Base-by-base conservation (phyloP, 1,139 yeast species). In the Hansenula anomala region DNA sequence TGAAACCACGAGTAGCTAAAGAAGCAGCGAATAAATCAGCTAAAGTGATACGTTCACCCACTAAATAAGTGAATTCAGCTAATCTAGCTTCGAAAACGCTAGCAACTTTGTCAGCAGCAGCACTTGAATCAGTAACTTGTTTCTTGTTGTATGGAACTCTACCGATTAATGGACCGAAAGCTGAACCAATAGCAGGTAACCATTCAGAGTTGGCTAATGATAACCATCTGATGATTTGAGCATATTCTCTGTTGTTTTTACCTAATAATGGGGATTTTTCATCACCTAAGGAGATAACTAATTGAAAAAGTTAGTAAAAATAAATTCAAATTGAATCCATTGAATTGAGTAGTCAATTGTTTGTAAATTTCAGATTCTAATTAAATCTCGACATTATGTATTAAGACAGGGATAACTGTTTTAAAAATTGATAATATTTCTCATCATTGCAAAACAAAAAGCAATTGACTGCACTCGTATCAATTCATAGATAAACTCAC, bases 401-500 rank as follows among this genome's bases (percentile, higher is more conserved):
- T 83, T 83, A 80, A 83, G 92, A 82, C 92, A 83, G 92, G 92
- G 92, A 83, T 83, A 83, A 83, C 90, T 82, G 88, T 79, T 61
- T n/a, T 69, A 67, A 71, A 62, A 56, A 54, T 27, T 31, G 36
- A 56, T 56, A 65, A 22, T 66, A 54, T 53, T 54, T 47, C 57
- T 52, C 55, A 66, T 81, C 88, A 79, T 63, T 56, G 58, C 45
- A 10, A 23, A 23, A 24, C 15, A 9, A 30, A 30, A 24, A 16
- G 19, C 24, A 19, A 25, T 17, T 13, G n/a, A 26, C 9, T 23
- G 6, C 30, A 18, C 20, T 16, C 26, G 18, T 18, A 12, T 15
- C 15, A 5, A n/a, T 12, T 18, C 14, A 11, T 36, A 12, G 7
- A 22, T 26, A n/a, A 14, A 46, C 51, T 36, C 42, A 46, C 48